Evolutionary conservation across 2,329 filamentous ascomycete genomes (phyloP), one percentile per base, ranked within the genome.

Genomic region (Fonsecaea pedrosoi): DNA sequence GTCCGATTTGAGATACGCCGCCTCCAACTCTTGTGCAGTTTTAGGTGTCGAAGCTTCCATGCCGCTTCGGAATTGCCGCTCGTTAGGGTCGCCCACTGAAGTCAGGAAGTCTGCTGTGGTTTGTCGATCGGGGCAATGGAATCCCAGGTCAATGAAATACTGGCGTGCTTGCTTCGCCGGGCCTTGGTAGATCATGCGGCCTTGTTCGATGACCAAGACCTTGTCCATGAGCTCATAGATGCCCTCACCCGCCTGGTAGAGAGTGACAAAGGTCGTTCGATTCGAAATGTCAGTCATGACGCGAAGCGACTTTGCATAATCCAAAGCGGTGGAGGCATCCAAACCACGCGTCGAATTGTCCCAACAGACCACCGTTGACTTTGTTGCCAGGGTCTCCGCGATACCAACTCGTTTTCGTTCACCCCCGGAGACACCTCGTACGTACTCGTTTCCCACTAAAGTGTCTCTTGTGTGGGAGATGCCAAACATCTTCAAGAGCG

Each of bases 271-370:
- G 0, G 88, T 90, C 0, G 89, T 91, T 7, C 89, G 85, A 71
- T 91, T 87, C 74, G 85, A 89, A 68, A 93, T 86, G 68, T 93
- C 89, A 3, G 92, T 94, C 87, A 93, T 91, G 66, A 89, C 85
- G 13, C 88, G 84, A 1, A 90, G 80, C 0, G 87, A 89, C 65
- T 88, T 89, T 9, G 89, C 90, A 72, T 92, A 94, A 73, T 94
- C 91, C 4, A 94, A 82, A 4, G 91, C 92, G 0, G 91, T 94
- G 1, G 88, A 91, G 1, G 90, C 89, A 74, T 95, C 91, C 0
- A 94, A 81, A n/a, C 92, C 92, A 56, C 91, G 83, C 0, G 91
- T 94, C 0, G 87, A 89, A 76, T 94, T 94, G 72, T 94, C 91
- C 90, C 90, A 94, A 69, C 88, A 89, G 38, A 91, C 87, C 1